phyloP scores from a whole-genome alignment of 345 rosid species.

The Eucalyptus polyanthemos region DNA sequence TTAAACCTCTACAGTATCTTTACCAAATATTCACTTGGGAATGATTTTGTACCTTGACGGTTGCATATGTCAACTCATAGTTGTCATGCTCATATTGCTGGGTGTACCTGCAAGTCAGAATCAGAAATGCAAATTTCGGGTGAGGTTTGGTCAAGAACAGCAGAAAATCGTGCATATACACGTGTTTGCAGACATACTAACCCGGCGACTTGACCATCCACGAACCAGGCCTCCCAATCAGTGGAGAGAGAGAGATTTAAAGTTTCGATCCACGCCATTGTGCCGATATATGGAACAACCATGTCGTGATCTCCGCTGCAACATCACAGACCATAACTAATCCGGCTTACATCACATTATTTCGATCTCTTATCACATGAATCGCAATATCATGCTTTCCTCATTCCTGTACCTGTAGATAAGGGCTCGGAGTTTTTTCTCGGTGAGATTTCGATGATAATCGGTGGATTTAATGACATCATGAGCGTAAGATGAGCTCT shows the following conservation, averaged over 20 bases:
- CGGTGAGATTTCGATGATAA: neutral
- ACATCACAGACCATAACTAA: neutral
- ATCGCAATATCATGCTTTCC: neutral
- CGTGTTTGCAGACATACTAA: neutral
- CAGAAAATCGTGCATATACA: neutral
- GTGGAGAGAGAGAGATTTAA: neutral
- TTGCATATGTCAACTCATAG: slow-evolving; percentile 2
- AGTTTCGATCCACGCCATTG: neutral
- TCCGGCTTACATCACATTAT: neutral
- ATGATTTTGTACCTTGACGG: slow-evolving; percentile 3
- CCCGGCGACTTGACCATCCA: slow-evolving; percentile 19
- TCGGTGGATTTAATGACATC: neutral
- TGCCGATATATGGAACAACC: slow-evolving; percentile 9
- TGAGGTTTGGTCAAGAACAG: neutral
- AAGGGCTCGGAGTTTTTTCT: neutral
- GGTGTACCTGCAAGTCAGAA: neutral
- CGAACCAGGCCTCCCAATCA: slow-evolving; percentile 13
- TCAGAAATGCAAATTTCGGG: neutral
- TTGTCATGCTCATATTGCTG: neutral
- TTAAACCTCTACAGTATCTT: neutral
- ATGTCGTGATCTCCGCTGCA: slow-evolving; percentile 18
- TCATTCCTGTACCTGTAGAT: neutral
- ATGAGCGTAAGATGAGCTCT: neutral
- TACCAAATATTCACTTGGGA: neutral
- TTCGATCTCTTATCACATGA: neutral